A percentile compares a stretch with the other conserved stretches of the same genome.
phyloP scores from a whole-genome alignment of 2,329 filamentous ascomycete genomes.

The Paracoccidioides lutzii region DNA sequence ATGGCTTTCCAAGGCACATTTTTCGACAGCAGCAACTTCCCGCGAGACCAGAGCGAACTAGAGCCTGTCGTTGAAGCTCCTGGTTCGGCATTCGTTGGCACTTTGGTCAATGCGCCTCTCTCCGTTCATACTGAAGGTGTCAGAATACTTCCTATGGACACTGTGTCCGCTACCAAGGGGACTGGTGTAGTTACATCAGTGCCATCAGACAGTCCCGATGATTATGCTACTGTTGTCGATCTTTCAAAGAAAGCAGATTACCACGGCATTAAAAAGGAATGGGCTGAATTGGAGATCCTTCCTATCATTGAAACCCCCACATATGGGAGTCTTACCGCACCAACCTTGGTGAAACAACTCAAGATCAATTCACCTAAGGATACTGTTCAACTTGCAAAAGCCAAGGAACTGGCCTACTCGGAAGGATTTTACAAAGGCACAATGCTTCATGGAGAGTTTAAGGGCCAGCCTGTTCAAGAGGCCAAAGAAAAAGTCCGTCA shows the following conservation, averaged over 20 bases:
- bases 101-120: slow-evolving; percentile 78
- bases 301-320: slow-evolving; percentile 82
- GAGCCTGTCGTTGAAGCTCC: slow-evolving; percentile 61
- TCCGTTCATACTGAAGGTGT: slow-evolving; percentile 74
- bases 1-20: slow-evolving; percentile 93
- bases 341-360: slow-evolving; percentile 72
- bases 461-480: slow-evolving; percentile 71
- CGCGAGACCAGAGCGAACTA: slow-evolving; percentile 53
- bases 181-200: slow-evolving; percentile 95
- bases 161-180: slow-evolving; percentile 81
- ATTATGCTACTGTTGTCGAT: slow-evolving; percentile 79
- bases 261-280: slow-evolving; percentile 93
- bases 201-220: slow-evolving; percentile 89
- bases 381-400: slow-evolving; percentile 74
- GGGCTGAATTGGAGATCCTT: slow-evolving; percentile 79
- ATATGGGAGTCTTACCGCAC: slow-evolving; percentile 74
- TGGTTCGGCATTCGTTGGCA: slow-evolving; percentile 73
- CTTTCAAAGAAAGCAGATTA: slow-evolving; percentile 90
- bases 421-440: slow-evolving; percentile 94
- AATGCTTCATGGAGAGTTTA: slow-evolving; percentile 78
- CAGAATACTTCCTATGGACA: slow-evolving; percentile 88
- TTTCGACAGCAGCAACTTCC: slow-evolving; percentile 38
- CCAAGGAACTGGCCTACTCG: slow-evolving; percentile 93
- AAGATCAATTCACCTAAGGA: slow-evolving; percentile 98
- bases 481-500: slow-evolving; percentile 77